Evolutionary conservation across 1,284 basidiomycete species (phyloP).

Genomic region (Tilletia caries): DNA sequence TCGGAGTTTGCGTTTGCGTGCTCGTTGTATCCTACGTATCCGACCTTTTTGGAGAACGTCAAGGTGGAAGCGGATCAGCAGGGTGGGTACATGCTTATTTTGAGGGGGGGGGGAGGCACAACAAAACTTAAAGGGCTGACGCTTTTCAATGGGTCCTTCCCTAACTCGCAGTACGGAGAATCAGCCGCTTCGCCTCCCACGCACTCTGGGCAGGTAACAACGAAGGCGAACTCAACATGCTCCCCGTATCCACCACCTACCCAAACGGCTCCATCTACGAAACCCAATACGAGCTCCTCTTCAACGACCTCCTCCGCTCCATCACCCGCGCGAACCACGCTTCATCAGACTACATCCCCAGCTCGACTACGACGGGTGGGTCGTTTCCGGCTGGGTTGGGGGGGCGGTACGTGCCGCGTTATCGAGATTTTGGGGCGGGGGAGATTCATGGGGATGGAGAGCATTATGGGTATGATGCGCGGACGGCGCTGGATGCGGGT

Average conservation of each 20-base stretch:
- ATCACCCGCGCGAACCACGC: conserved; percentile 60
- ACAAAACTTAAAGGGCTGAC: conserved; percentile 64
- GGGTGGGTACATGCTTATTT: conserved; percentile 59
- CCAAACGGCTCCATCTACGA: conserved; percentile 22
- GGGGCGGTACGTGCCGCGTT: conserved; percentile 59
- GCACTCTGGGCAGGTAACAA: conserved; percentile 33
- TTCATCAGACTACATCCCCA: conserved; percentile 66
- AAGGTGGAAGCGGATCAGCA: conserved; percentile 64
- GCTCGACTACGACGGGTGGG: conserved; percentile 61
- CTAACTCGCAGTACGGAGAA: background rate
- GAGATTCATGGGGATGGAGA: conserved; percentile 60
- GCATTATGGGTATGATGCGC: conserved; percentile 62
- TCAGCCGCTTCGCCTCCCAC: conserved; percentile 11
- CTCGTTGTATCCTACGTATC: conserved; percentile 56
- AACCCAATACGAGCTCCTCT: conserved; percentile 28
- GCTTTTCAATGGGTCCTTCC: conserved; percentile 57
- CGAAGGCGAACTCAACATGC: conserved; percentile 34
- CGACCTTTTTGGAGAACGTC: conserved; percentile 60
- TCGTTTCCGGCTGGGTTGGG: conserved; percentile 60
- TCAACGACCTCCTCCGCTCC: conserved; percentile 61
- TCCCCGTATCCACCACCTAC: conserved; percentile 19
- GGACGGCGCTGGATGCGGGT: conserved; percentile 61
- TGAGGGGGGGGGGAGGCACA: conserved; percentile 62
- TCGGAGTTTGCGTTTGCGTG: conserved; percentile 66
- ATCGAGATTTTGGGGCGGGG: conserved; percentile 60